Evolutionary conservation across 495 filamentous ascomycete genomes (phyloP), one percentile per base, ranked within the genome.

Genomic region (Thermothielavioides terrestris): DNA sequence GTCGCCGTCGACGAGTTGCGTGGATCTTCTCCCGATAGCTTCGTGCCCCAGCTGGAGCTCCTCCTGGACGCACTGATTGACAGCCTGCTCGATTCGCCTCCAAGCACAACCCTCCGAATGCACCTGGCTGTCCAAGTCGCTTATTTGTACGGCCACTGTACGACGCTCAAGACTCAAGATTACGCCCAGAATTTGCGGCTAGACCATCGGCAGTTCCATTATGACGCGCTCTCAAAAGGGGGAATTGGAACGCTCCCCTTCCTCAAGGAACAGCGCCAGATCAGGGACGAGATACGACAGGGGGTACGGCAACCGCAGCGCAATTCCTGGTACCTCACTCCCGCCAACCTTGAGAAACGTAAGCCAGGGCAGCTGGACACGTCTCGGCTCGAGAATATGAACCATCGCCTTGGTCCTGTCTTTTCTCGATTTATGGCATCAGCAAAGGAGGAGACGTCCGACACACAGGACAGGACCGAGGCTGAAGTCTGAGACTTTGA

Each of bases 171-270:
- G 3, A 31, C 25, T 0, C 26, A 28, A 20, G 32, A 38, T 5
- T 47, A 37, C 15, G 44, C 23, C 8, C 3, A 18, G 0, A 3
- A 28, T 2, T 14, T 47, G 22, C 12, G 9, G 44, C 6, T 47
- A 15, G 44, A 47, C 10, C 32, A 47, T 21, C 44, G 44, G 14
- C 44, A 47, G 17, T 47, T 47, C 11, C 44, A 47, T 23, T 27
- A 47, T 14, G 44, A 47, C 23, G 44, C 44, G 23, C 44, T 47
- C 4, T 47, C 44, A 8, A 47, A 47, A n/a, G 22, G n/a, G 17
- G 32, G 44, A 9, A n/a, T 47, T 8, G 34, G 44, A 15, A 47
- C 44, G 3, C 3, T 30, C 2, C 44, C 34, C 2, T 47, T 47
- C 10, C 2, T 28, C 2, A 8, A 6, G 8, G 32, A 47, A 34